Conservation (phyloP, 129 eudicot genomes). For the Saposhnikovia divaricata region DNA sequence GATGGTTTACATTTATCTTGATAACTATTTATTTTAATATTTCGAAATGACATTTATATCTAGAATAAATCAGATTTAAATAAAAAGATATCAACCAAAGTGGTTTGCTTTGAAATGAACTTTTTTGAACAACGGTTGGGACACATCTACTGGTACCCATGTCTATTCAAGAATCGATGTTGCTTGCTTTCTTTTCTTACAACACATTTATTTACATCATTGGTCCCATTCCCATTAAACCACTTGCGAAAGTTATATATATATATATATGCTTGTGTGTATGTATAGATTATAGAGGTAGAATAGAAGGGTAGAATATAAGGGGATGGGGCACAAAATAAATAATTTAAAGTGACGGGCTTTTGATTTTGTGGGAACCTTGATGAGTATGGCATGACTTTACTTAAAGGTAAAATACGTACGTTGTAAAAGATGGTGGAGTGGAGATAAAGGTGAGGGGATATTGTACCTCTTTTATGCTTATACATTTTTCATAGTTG, state of each 20-base stretch:
- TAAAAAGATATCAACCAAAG: neutral
- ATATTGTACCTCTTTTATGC: neutral
- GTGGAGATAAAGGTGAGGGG: neutral
- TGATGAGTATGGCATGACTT: neutral
- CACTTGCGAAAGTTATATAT: neutral
- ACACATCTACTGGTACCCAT: neutral
- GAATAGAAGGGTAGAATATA: neutral
- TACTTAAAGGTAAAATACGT: neutral
- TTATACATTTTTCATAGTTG: neutral
- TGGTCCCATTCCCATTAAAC: neutral
- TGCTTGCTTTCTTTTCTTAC: slow-evolving; percentile 5
- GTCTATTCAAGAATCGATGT: neutral
- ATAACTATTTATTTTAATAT: too few species aligned
- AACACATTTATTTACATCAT: neutral
- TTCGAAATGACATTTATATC: too few species aligned
- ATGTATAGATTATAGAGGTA: neutral
- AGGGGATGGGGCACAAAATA: neutral
- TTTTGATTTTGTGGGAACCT: neutral
- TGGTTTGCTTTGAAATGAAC: neutral
- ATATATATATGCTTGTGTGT: neutral
- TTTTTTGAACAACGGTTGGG: neutral
- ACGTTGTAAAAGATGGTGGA: slow-evolving; percentile 1
- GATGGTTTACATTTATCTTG: too few species aligned
- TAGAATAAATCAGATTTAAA: too few species aligned
- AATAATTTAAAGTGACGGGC: neutral